phyloP scores from a whole-genome alignment of 1,284 basidiomycete species.

The Cystobasidiaceae sp. region DNA sequence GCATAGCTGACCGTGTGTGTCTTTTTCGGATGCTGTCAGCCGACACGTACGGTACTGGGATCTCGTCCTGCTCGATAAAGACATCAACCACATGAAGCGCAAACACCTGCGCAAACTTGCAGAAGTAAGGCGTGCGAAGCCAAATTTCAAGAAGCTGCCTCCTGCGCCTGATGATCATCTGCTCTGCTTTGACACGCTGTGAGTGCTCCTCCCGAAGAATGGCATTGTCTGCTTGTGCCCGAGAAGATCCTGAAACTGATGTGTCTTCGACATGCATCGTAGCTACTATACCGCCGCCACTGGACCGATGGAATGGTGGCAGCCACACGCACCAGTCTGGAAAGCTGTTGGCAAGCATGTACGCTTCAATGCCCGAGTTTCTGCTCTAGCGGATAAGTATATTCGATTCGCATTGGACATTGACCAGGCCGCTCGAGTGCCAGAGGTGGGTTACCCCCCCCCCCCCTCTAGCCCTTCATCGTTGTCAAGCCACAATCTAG shows the following conservation, averaged over 20 bases:
- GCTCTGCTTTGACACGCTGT: constrained; percentile 29
- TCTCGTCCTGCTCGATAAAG: constrained; percentile 26
- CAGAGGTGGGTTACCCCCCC: constrained; percentile 7
- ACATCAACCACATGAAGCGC: constrained; percentile 10
- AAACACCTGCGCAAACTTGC: constrained; percentile 7
- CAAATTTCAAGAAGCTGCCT: neutral
- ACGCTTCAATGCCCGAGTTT: constrained; percentile 3
- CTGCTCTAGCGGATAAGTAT: constrained; percentile 10
- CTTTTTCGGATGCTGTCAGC: neutral
- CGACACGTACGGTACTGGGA: constrained; percentile 29
- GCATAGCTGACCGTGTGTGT: neutral
- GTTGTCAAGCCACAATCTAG: no score
- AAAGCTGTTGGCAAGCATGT: constrained; percentile 21
- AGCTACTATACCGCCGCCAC: constrained; percentile 29
- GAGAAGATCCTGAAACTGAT: neutral
- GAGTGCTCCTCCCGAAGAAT: neutral
- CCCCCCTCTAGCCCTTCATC: neutral
- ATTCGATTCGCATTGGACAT: neutral
- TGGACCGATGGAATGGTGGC: constrained; percentile 26
- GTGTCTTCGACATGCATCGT: neutral
- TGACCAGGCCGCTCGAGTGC: neutral
- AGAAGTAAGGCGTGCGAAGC: constrained; percentile 4
- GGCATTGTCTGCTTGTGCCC: neutral
- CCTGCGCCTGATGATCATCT: constrained; percentile 27
- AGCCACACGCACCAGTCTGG: constrained; percentile 32